A percentile compares a stretch with the other conserved stretches of the same genome.
Conservation (phyloP, 331 rosid genomes). For the Quercus phellos region DNA sequence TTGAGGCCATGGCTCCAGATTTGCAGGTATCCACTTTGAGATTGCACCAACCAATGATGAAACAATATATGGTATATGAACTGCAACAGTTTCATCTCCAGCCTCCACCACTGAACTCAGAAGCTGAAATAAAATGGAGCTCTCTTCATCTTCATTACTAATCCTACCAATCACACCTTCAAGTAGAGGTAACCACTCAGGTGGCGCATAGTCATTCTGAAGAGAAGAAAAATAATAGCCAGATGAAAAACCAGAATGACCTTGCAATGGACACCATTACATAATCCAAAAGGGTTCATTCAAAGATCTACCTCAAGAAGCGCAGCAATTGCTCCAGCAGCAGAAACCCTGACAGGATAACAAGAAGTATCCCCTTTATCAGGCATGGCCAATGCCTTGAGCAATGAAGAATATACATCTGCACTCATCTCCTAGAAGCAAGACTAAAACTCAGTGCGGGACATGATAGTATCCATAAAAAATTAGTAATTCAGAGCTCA, state of each 20-base stretch:
- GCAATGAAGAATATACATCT: conserved; percentile 66
- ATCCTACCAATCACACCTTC: conserved; percentile 62
- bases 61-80: conserved; percentile 65
- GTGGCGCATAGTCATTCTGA: conserved; percentile 86
- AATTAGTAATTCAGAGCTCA: not conserved
- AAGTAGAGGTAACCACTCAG: conserved; percentile 85
- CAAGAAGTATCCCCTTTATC: conserved; percentile 54
- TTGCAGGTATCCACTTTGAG: conserved; percentile 50
- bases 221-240: conserved; percentile 27
- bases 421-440: conserved; percentile 70
- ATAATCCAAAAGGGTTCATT: conserved; percentile 13
- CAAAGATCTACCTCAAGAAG: conserved; percentile 68
- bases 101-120: conserved; percentile 74
- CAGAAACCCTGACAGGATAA: conserved; percentile 85
- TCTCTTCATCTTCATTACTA: conserved; percentile 58
- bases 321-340: conserved; percentile 75
- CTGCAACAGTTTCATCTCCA: conserved; percentile 67
- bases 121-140: conserved; percentile 65
- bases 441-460: conserved; percentile 10
- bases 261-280: conserved; percentile 1
- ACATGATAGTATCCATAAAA: not conserved
- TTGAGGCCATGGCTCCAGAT: conserved; percentile 83
- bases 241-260: conserved; percentile 17
- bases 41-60: conserved; percentile 54
- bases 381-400: conserved; percentile 65